Base-by-base conservation (phyloP, 805 yeast genomes). In the Hanseniaspora occidentalis region DNA sequence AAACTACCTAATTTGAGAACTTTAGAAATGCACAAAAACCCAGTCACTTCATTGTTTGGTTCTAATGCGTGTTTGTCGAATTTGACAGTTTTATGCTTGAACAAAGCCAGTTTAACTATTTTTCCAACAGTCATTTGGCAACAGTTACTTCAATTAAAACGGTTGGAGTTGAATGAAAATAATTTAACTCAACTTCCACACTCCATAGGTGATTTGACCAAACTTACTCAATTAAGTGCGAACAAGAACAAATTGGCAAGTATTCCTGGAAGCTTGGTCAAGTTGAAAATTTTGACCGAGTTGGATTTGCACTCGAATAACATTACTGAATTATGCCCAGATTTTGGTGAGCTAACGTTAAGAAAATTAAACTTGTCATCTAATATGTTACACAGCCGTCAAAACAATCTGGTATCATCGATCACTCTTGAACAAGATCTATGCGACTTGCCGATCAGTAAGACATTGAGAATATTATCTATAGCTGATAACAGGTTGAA, bases 281-380 rank as follows among this genome's bases (percentile, higher is more conserved):
- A 67, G 13, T 66, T 88, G 42, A 59, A 66, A 3, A 69, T 73
- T 23, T 66, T 89, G 46, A 77, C 71, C 50, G 65, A 70, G 36
- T 64, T 89, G 42, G 96, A 89, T 57, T 61, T 85, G 34, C 96
- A 89, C 59, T 74, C 83, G 34, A 89, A 89, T 59, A 86, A 86
- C 52, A 65, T 89, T 48, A 78, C 84, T 47, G 56, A 64, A 6
- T 62, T 89, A 22, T 83, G 85, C 0, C 69, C 70, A 22, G 80
- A 75, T 17, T 68, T 83, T 25, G 83, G 88, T 81, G 62, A 70
- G 39, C 58, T 84, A 51, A 71, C 75, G 5, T 66, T 83, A 48
- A 67, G 73, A 4, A 57, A 61, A 4, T 64, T 85, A 46, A 85
- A 85, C 57, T 67, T 80, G 1, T 77, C 94, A 0, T 81, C 94